Percentiles rank a stretch among this genome's conserved stretches.
These are phyloP conservation scores for Neurospora sp. DNA, from an alignment of 495 filamentous ascomycete species.

Conservation along the genomic window DNA sequence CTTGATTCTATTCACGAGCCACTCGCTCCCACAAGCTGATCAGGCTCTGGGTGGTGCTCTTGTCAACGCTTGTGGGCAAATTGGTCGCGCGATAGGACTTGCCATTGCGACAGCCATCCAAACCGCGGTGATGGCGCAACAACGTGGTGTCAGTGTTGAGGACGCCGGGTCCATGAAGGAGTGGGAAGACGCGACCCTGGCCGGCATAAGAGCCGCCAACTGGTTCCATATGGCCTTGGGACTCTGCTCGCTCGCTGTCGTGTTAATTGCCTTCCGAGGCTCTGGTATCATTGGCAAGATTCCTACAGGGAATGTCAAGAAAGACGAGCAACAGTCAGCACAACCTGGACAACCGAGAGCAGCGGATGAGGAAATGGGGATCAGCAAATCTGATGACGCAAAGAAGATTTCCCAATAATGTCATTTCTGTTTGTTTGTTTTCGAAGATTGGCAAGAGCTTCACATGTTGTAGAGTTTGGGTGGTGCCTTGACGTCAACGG, in stretches of 20 bases:
- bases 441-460: background rate
- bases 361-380: background rate
- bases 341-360: background rate
- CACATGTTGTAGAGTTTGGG: background rate
- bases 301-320: background rate
- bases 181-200: conserved; percentile 34
- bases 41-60: conserved; percentile 52
- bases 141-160: conserved; percentile 28
- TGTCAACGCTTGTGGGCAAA: conserved; percentile 48
- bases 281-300: conserved; percentile 34
- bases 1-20: conserved; percentile 49
- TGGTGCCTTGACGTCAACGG: background rate
- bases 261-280: conserved; percentile 32
- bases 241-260: conserved; percentile 24
- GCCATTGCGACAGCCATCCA: conserved; percentile 49
- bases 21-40: conserved; percentile 45
- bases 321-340: background rate
- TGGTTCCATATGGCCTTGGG: conserved; percentile 44
- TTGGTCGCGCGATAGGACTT: conserved; percentile 47
- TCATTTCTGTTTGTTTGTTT: background rate
- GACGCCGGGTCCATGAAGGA: conserved; percentile 21
- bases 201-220: conserved; percentile 40
- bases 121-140: conserved; percentile 39
- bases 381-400: background rate
- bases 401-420: background rate